Base-by-base conservation (phyloP, 1,284 basidiomycete genomes). In the Anthracocystis panici-leucophaei region DNA sequence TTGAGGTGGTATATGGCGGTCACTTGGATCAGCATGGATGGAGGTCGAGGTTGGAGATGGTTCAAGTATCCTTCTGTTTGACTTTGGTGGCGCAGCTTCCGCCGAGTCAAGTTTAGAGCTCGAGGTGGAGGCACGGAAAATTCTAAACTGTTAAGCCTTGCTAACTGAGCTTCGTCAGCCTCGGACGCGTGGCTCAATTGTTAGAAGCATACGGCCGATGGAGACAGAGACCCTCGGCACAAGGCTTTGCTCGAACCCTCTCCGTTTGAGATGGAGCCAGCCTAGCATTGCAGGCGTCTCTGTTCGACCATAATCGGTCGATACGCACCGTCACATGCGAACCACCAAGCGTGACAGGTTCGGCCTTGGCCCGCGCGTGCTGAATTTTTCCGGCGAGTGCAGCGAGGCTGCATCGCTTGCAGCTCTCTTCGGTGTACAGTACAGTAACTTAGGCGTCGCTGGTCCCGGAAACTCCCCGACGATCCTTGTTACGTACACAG, bases 341-440 rank as follows among this genome's bases (percentile, higher is more conserved):
- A 11, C 33, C 33, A 33, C 12, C 10, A 38, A 38, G 12, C 35
- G 35, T 12, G 10, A 38, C 10, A 12, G 14, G 4, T 16, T 16
- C 12, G 10, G 14, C 11, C 11, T 38, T 27, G 45, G 45, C 25
- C 45, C 46, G 46, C 49, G 35, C 35, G 14, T 16, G 29, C 49
- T 49, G 33, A 61, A 27, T 61, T 61, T 61, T 64, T 64, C 61
- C 61, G 55, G 6, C n/a, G 21, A 16, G 29, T 64, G 61, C 55
- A 64, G 56, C 35, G 21, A 40, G 18, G 20, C 33, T 38, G 44
- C 44, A 57, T 16, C 35, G 35, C 35, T 14, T 38, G 35, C 12
- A 16, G 35, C 14, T 9, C 14, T 9, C 49, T 18, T 31, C 48
- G 48, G 48, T 49, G 27, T 33, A n/a, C n/a, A n/a, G n/a, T n/a